Percentiles rank a stretch among this genome's conserved stretches.
phyloP scores from a whole-genome alignment of 805 yeast species.

The Suhomyces vadensis region DNA sequence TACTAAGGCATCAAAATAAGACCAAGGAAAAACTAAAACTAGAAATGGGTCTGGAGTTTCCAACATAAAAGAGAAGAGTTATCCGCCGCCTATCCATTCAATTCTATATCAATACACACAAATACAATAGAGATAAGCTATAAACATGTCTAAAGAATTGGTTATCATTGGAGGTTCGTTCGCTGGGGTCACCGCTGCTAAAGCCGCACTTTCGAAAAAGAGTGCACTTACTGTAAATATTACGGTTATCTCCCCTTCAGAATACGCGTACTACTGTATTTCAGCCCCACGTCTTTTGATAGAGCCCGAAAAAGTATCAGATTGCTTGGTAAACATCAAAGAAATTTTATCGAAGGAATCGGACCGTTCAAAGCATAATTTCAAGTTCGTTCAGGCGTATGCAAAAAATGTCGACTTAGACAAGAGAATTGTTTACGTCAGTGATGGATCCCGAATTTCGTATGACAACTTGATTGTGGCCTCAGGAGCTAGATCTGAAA shows the following conservation, averaged over 20 bases:
- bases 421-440: conserved; percentile 21
- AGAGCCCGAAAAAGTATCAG: conserved; percentile 22
- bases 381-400: conserved; percentile 24
- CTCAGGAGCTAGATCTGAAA: conserved; percentile 27
- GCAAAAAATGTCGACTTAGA: conserved; percentile 30
- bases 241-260: conserved; percentile 28
- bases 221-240: conserved; percentile 15
- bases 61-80: no score
- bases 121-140: no score
- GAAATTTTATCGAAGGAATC: conserved; percentile 19
- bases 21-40: no score
- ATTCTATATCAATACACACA: no score
- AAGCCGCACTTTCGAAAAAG: conserved; percentile 15
- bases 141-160: conserved; percentile 16
- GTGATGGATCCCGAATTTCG: conserved; percentile 11
- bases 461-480: conserved; percentile 40
- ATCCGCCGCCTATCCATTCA: no score
- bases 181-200: conserved; percentile 32
- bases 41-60: no score
- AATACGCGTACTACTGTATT: conserved; percentile 24
- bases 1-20: no score
- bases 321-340: conserved; percentile 20
- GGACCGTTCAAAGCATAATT: conserved; percentile 13
- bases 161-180: conserved; percentile 41
- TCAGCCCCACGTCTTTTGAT: conserved; percentile 35